Conservation (phyloP, 305 asterid genomes). For the Petunia hybrid region DNA sequence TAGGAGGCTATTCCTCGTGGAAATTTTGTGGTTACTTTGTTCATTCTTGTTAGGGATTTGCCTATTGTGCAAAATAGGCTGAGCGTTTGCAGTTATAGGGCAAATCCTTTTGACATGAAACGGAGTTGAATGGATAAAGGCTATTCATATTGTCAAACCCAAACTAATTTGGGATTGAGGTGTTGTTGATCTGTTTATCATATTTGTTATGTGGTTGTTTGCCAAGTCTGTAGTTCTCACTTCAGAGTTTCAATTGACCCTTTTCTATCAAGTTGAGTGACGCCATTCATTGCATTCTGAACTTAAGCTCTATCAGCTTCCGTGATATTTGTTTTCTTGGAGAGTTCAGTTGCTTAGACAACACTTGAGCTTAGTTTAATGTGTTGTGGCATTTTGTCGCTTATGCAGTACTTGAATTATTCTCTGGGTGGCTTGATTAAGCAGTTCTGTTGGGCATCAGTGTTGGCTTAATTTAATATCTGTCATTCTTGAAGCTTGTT, state of each 20-base stretch:
- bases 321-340: background rate
- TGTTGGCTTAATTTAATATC: conserved; percentile 4
- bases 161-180: background rate
- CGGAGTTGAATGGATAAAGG: background rate
- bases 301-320: background rate
- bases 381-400: background rate
- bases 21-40: background rate
- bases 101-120: background rate
- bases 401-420: background rate
- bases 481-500: background rate
- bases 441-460: background rate
- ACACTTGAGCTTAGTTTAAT: background rate
- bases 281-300: background rate
- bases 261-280: background rate
- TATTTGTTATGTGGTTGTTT: background rate
- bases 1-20: background rate
- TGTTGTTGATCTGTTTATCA: background rate
- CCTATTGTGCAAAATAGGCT: background rate
- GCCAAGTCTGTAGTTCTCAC: background rate
- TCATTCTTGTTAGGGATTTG: background rate
- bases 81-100: background rate
- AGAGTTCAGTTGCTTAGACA: background rate
- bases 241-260: background rate
- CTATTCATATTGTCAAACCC: background rate
- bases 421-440: conserved; percentile 9